A percentile compares a stretch with the other conserved stretches of the same genome.
Evolutionary conservation across 345 rosid genomes (phyloP).

Genomic region (Populus ilicifolia): DNA sequence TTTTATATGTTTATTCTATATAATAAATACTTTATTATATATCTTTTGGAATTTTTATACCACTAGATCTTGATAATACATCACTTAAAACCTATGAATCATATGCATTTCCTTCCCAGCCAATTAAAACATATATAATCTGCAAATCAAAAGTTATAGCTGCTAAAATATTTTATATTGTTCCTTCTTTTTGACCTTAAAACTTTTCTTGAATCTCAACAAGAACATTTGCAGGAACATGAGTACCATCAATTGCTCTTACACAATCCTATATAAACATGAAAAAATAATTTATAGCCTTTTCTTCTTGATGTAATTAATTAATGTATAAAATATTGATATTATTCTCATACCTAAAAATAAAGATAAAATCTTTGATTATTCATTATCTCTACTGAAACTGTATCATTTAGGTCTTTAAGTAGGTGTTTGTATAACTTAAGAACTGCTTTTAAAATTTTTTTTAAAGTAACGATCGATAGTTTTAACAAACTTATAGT

Average conservation of each 20-base stretch:
- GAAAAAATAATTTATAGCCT: not conserved
- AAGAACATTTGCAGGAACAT: fast-evolving
- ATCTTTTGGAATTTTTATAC: too few species aligned
- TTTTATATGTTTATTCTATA: too few species aligned
- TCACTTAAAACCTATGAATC: too few species aligned
- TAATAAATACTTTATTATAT: too few species aligned
- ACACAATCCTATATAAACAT: not conserved
- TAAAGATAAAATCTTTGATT: not conserved
- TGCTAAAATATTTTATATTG: too few species aligned
- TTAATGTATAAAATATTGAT: not conserved
- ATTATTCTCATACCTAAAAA: not conserved
- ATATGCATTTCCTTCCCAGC: too few species aligned
- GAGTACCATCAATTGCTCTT: too few species aligned
- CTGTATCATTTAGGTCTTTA: not conserved
- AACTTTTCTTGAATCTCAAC: too few species aligned
- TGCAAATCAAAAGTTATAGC: too few species aligned
- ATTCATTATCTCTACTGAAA: not conserved
- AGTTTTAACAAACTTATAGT: not conserved
- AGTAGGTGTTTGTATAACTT: not conserved
- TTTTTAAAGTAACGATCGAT: not conserved
- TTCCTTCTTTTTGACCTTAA: too few species aligned
- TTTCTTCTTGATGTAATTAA: not conserved
- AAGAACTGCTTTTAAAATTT: not conserved
- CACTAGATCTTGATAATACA: too few species aligned
- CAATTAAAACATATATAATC: too few species aligned